These are phyloP conservation scores for Hygrophila difformis DNA, from an alignment of 257 asterid species.

Conservation along the genomic window DNA sequence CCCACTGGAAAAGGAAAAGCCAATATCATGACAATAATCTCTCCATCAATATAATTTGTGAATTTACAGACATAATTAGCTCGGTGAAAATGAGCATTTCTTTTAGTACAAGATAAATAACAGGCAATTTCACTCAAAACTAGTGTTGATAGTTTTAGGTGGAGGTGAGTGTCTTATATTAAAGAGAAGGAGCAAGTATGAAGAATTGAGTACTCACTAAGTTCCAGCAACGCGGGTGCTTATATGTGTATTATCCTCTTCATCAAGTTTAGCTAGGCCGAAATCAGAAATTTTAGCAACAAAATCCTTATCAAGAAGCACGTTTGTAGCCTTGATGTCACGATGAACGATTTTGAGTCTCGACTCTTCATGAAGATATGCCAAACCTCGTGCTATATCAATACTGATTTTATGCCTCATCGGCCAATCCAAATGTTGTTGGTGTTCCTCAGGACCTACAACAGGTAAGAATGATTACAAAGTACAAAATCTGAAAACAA, in stretches of 20 bases:
- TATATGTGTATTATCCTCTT: slow-evolving; percentile 52
- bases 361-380: slow-evolving; percentile 55
- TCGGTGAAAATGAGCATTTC: no score
- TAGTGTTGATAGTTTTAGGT: no score
- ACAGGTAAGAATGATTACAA: neutral
- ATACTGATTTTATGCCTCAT: slow-evolving; percentile 44
- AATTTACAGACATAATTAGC: no score
- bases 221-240: slow-evolving; percentile 62
- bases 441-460: slow-evolving; percentile 40
- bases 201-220: slow-evolving; percentile 25
- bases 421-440: slow-evolving; percentile 37
- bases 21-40: no score
- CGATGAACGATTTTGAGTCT: slow-evolving; percentile 49
- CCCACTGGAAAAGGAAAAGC: slow-evolving; percentile 23
- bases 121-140: no score
- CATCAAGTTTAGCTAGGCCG: slow-evolving; percentile 54
- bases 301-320: slow-evolving; percentile 43
- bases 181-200: slow-evolving; percentile 1
- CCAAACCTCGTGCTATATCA: slow-evolving; percentile 54
- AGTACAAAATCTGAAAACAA: no score
- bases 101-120: no score
- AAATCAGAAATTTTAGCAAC: slow-evolving; percentile 48
- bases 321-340: slow-evolving; percentile 53
- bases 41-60: no score
- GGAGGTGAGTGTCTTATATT: no score